Base-by-base conservation (phyloP, 2,329 filamentous ascomycete species). In the Westerdykella aurantiaca region DNA sequence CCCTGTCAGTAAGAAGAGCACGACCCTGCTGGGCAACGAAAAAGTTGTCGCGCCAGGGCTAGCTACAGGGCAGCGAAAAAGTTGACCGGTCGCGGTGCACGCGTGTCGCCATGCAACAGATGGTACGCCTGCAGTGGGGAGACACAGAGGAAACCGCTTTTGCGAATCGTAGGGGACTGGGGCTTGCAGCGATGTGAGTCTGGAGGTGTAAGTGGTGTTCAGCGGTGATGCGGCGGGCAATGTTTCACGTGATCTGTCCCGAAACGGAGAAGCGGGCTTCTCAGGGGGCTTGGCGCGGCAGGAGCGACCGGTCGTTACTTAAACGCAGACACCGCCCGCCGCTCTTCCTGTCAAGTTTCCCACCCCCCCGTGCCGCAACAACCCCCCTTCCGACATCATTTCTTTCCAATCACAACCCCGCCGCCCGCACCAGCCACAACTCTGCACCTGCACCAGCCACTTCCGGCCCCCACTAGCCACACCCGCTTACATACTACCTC, bases 321-420 rank as follows among this genome's bases (percentile, higher is more conserved):
- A 53, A 55, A 42, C 41, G 50, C 49, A 46, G 47, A 45, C 48
- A 48, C 45, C 49, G 51, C 48, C 48, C 46, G 46, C 47, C 52
- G 42, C 47, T 48, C 38, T 44, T 46, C 48, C 53, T 56, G 49
- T 31, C 49, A 50, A 55, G 54, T 54, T 56, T 55, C 51, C 55
- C 55, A 18, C 33, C n/a, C 33, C 33, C 33, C n/a, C 2, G 5
- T 3, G 6, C 33, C 33, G n/a, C 5, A 13, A 34, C 13, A 5
- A 25, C 11, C 11, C 7, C 25, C 11, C 9, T 29, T 10, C 25
- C 39, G 23, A 22, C 17, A 12, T 31, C 38, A 3, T 38, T 29
- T 56, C 57, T 57, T 54, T 58, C 60, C 60, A 60, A 63, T 61
- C 59, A 59, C 50, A 53, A 55, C 53, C 50, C 53, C 51, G 51